Evolutionary conservation across 106 monocot genomes (phyloP).

Genomic region (Narthecium ossifragum): DNA sequence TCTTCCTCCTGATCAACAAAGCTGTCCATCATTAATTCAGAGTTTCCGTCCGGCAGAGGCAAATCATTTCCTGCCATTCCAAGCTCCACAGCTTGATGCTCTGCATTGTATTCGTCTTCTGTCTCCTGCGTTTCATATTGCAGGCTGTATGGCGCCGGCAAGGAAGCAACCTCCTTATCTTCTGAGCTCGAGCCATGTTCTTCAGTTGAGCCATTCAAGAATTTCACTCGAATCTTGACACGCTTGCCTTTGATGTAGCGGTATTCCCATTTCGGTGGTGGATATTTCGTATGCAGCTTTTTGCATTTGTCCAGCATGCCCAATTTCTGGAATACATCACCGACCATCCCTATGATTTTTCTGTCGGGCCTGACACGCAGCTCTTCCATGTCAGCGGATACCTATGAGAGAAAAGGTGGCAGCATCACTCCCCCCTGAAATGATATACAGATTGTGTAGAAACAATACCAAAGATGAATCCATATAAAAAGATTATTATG

Average conservation of each 20-base stretch:
- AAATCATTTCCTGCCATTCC: too few species aligned
- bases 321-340: conserved; percentile 62
- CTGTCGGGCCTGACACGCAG: conserved; percentile 67
- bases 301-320: conserved; percentile 82
- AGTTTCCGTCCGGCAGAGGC: too few species aligned
- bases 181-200: too few species aligned
- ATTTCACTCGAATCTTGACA: conserved; percentile 48
- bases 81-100: too few species aligned
- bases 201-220: neutral
- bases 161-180: too few species aligned
- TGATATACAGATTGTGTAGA: neutral
- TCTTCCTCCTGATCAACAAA: too few species aligned
- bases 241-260: conserved; percentile 90
- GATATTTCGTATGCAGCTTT: conserved; percentile 63
- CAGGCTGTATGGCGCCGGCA: too few species aligned
- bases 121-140: too few species aligned
- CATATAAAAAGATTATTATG: too few species aligned
- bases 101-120: too few species aligned
- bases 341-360: conserved; percentile 53
- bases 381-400: conserved; percentile 96
- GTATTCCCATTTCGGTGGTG: conserved; percentile 87
- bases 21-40: too few species aligned
- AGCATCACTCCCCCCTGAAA: neutral
- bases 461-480: too few species aligned
- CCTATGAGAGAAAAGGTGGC: conserved; percentile 18